Evolutionary conservation across 768 basidiomycete species (phyloP).

Genomic region (Neoboletus brunneissimus): DNA sequence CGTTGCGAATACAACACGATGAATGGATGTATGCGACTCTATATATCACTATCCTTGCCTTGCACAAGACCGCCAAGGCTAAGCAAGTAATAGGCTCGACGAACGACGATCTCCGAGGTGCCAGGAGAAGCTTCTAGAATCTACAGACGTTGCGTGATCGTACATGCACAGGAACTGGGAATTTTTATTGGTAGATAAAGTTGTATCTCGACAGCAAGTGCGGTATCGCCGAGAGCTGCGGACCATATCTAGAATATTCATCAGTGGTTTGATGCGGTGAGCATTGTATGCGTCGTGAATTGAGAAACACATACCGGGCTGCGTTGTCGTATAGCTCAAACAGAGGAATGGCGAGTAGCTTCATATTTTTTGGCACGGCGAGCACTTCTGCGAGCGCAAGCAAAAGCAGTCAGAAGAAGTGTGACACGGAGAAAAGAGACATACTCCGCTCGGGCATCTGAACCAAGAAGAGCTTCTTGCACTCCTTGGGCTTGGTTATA

Average conservation of each 20-base stretch:
- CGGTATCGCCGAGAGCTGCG: slow-evolving; percentile 91
- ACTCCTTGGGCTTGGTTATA: slow-evolving; percentile 96
- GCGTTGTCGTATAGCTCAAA: slow-evolving; percentile 99
- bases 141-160: background rate
- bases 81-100: background rate
- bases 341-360: slow-evolving; percentile 91
- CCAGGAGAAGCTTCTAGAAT: no score
- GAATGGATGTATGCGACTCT: slow-evolving; percentile 2
- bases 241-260: slow-evolving; percentile 62
- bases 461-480: slow-evolving; percentile 93
- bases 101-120: background rate
- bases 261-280: background rate
- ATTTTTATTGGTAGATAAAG: slow-evolving; percentile 67
- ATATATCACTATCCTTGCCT: background rate
- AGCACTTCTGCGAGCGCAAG: slow-evolving; percentile 67
- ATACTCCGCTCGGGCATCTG: slow-evolving; percentile 93
- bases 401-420: background rate
- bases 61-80: background rate
- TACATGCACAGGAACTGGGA: background rate
- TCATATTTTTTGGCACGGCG: slow-evolving; percentile 98
- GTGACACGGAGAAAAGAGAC: slow-evolving; percentile 28
- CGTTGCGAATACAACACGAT: slow-evolving; percentile 10
- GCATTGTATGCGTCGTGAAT: background rate
- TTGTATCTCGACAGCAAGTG: slow-evolving; percentile 86
- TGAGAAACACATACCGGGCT: slow-evolving; percentile 53